Percentiles rank a stretch among this genome's conserved stretches.
Evolutionary conservation across 345 rosid species (phyloP).

Genomic region (Sonneratia caseolaris): DNA sequence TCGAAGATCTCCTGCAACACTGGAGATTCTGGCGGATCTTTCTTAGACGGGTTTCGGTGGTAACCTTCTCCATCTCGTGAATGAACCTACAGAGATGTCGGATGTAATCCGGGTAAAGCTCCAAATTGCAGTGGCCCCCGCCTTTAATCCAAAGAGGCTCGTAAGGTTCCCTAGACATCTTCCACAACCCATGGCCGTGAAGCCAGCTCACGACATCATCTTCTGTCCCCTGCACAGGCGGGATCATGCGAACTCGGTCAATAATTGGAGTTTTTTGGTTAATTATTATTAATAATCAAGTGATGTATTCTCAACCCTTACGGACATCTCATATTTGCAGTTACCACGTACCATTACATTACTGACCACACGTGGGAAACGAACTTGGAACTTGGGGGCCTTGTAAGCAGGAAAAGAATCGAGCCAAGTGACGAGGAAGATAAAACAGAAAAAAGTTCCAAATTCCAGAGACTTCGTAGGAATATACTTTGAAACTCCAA

Average conservation of each 20-base stretch:
- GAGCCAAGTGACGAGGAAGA: neutral
- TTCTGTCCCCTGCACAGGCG: constrained; percentile 65
- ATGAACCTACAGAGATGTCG: constrained; percentile 73
- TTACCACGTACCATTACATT: neutral
- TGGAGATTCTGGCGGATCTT: constrained; percentile 54
- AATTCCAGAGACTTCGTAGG: neutral
- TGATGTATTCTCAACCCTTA: neutral
- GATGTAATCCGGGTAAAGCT: constrained; percentile 88
- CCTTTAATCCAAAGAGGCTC: constrained; percentile 99
- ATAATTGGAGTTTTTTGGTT: neutral
- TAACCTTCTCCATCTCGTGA: constrained; percentile 84
- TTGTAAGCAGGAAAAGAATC: neutral
- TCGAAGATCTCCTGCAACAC: constrained; percentile 25
- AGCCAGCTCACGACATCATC: constrained; percentile 97
- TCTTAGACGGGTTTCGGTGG: constrained; percentile 54
- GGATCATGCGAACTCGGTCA: neutral
- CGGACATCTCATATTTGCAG: neutral
- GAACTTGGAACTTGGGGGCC: neutral
- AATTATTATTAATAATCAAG: neutral
- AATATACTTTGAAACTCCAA: neutral
- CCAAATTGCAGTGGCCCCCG: constrained; percentile 96
- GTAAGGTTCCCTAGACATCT: constrained; percentile 79
- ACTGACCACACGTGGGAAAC: neutral
- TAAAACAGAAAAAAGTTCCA: neutral
- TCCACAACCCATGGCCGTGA: constrained; percentile 89